These are phyloP conservation scores for Pythium volutum DNA, from an alignment of 352 stramenopile species.

Conservation along the genomic window DNA sequence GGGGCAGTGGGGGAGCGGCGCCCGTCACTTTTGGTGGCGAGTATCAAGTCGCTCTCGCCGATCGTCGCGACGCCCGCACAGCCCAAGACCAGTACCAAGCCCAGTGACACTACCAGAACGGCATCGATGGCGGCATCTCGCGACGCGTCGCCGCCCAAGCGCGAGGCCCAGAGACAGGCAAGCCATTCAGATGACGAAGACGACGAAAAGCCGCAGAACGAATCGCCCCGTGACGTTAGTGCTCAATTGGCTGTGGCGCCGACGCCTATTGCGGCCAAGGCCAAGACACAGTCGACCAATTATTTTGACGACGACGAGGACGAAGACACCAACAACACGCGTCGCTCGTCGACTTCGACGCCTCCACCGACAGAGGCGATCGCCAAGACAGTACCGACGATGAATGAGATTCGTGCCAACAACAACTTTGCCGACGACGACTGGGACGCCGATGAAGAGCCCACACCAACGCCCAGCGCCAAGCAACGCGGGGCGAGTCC, in stretches of 20 bases:
- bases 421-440: conserved; percentile 83
- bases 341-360: conserved; percentile 10
- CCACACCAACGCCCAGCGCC: background rate
- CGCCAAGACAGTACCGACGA: background rate
- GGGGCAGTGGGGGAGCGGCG: conserved; percentile 8
- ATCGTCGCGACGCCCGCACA: conserved; percentile 9
- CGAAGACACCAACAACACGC: conserved; percentile 20
- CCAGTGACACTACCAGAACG: background rate
- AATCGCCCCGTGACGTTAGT: conserved; percentile 36
- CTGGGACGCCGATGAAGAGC: conserved; percentile 63
- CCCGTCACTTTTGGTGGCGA: conserved; percentile 46
- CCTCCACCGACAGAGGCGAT: background rate
- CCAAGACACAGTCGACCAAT: conserved; percentile 17
- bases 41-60: conserved; percentile 52
- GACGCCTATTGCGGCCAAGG: background rate
- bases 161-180: conserved; percentile 7
- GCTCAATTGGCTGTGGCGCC: background rate
- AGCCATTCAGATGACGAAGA: conserved; percentile 21
- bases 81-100: conserved; percentile 10
- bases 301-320: conserved; percentile 57
- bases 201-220: conserved; percentile 35
- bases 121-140: background rate
- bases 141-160: background rate
- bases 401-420: conserved; percentile 29
- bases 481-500: conserved; percentile 18